Conservation (phyloP, 306 rosid genomes). For the Hippophae tibetana region DNA sequence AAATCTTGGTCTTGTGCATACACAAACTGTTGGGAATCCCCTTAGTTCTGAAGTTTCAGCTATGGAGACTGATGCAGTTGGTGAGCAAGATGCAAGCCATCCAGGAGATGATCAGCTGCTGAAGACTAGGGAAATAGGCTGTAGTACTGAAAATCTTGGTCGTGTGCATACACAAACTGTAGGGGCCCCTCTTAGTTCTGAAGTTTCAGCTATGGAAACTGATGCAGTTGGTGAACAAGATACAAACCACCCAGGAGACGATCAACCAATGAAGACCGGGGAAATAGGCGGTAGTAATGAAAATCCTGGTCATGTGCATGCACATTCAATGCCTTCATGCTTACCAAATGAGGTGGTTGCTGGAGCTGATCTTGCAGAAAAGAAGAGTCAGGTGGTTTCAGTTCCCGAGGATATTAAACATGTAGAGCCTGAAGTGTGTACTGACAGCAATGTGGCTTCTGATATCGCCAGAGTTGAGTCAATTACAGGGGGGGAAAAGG, state of each 20-base stretch:
- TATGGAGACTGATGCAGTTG: conserved; percentile 9
- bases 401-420: too few relatives aligned
- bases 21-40: not conserved
- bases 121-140: conserved; percentile 21
- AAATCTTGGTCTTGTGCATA: too few relatives aligned
- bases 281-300: conserved; percentile 8
- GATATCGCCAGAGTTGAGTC: conserved; percentile 11
- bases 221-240: conserved; percentile 8
- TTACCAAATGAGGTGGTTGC: too few relatives aligned
- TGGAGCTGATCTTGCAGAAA: too few relatives aligned
- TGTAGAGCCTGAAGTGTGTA: not conserved
- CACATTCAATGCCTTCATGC: too few relatives aligned
- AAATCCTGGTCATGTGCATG: too few relatives aligned
- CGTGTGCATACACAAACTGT: too few relatives aligned
- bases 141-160: not conserved
- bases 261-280: conserved; percentile 26
- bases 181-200: conserved; percentile 11
- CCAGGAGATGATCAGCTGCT: conserved; percentile 13
- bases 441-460: not conserved
- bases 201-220: conserved; percentile 14
- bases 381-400: too few relatives aligned
- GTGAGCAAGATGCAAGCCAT: not conserved
- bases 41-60: conserved; percentile 13
- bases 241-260: not conserved
- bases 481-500: conserved; percentile 16